Percentiles rank a stretch among this genome's conserved stretches.
Evolutionary conservation across 2,329 filamentous ascomycete species (phyloP).

Genomic region (Dactylonectria estremocensis): DNA sequence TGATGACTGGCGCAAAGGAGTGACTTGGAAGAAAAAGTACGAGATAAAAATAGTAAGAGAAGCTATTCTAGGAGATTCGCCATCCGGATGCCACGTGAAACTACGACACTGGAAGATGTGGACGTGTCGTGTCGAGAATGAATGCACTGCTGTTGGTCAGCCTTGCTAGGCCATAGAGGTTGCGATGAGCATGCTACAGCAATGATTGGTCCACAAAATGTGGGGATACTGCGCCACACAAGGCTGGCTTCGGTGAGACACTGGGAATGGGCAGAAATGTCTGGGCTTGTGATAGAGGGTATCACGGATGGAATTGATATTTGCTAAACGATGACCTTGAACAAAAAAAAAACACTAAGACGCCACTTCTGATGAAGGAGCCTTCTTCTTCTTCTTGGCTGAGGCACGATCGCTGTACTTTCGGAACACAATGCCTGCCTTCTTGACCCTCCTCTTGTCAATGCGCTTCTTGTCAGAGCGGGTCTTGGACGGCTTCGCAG

Average conservation of each 20-base stretch:
- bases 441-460: slow-evolving; percentile 71
- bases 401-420: slow-evolving; percentile 69
- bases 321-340: slow-evolving; percentile 39
- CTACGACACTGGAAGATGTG: slow-evolving; percentile 35
- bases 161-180: slow-evolving; percentile 46
- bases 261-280: not conserved
- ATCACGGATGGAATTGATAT: slow-evolving; percentile 47
- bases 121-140: slow-evolving; percentile 47
- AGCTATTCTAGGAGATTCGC: slow-evolving; percentile 32
- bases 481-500: slow-evolving; percentile 57
- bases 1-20: slow-evolving; percentile 22
- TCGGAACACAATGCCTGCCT: slow-evolving; percentile 72
- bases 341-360: slow-evolving; percentile 30
- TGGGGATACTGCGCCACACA: slow-evolving; percentile 43
- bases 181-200: not conserved
- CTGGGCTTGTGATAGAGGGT: slow-evolving; percentile 40
- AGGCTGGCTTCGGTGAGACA: slow-evolving; percentile 39
- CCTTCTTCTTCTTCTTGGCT: slow-evolving; percentile 59
- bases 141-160: slow-evolving; percentile 37
- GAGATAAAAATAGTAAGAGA: slow-evolving; percentile 30
- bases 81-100: slow-evolving; percentile 35
- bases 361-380: slow-evolving; percentile 25
- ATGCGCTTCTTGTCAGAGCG: slow-evolving; percentile 66
- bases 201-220: slow-evolving; percentile 36
- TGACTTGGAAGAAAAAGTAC: slow-evolving; percentile 16